Evolutionary conservation across 305 asterid species (phyloP).

Genomic region (Solanum hybrid): DNA sequence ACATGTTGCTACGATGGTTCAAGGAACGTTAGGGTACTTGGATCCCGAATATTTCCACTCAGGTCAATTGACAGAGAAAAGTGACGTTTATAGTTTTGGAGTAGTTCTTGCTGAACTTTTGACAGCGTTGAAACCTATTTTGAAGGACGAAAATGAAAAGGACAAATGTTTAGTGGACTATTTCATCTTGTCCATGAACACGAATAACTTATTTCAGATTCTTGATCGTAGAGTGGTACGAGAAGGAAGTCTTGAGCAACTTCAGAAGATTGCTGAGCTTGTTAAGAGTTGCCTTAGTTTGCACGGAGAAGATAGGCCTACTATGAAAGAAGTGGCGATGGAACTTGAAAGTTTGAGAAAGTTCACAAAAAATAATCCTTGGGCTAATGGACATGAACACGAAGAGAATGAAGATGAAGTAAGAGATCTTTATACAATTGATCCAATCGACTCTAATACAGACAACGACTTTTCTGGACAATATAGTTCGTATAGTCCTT

Average conservation of each 20-base stretch:
- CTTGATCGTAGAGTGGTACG: background rate
- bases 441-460: background rate
- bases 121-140: background rate
- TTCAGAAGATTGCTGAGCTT: constrained; percentile 7
- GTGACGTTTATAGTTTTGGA: background rate
- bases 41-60: background rate
- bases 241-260: constrained; percentile 18
- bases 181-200: background rate
- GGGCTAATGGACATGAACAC: constrained; percentile 11
- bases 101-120: background rate
- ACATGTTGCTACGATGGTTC: background rate
- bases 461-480: constrained; percentile 10
- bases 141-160: background rate
- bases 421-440: constrained; percentile 16
- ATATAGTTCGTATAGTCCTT: constrained; percentile 1
- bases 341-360: constrained; percentile 10
- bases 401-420: constrained; percentile 6
- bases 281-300: constrained; percentile 16
- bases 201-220: background rate
- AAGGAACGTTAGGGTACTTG: background rate
- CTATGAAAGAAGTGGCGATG: background rate
- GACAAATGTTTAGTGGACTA: background rate
- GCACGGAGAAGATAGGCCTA: constrained; percentile 18
- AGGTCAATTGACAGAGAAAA: background rate
- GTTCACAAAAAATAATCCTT: constrained; percentile 18